These are phyloP conservation scores for Volvariella surrecta DNA, from an alignment of 1,284 basidiomycete species.

Conservation along the genomic window DNA sequence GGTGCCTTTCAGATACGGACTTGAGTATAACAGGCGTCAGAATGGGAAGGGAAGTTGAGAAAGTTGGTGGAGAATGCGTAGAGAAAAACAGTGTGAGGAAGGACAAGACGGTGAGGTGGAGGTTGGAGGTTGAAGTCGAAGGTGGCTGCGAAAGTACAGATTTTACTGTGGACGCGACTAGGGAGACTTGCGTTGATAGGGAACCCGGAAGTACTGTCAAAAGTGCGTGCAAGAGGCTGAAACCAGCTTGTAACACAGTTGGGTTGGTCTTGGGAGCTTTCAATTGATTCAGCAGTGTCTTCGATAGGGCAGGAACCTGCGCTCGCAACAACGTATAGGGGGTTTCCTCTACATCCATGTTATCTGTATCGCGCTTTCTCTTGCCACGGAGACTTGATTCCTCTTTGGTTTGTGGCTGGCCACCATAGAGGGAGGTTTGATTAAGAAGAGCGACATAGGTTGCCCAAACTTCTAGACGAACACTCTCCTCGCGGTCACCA, in stretches of 20 bases:
- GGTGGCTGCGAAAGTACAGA: slow-evolving; percentile 55
- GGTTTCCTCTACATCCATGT: slow-evolving; percentile 74
- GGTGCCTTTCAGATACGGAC: slow-evolving; percentile 65
- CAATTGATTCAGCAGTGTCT: slow-evolving; percentile 79
- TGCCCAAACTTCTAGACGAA: slow-evolving; percentile 88
- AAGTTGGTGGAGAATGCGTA: slow-evolving; percentile 67
- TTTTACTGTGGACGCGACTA: slow-evolving; percentile 55
- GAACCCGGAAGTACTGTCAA: slow-evolving; percentile 80
- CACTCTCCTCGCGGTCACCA: slow-evolving; percentile 92
- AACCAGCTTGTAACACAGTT: slow-evolving; percentile 79
- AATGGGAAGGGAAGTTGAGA: slow-evolving; percentile 48
- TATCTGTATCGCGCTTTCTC: slow-evolving; percentile 69
- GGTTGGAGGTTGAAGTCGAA: slow-evolving; percentile 59
- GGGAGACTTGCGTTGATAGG: slow-evolving; percentile 61
- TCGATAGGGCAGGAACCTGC: slow-evolving; percentile 74
- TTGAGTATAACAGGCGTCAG: slow-evolving; percentile 71
- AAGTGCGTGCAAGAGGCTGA: slow-evolving; percentile 70
- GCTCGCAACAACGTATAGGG: slow-evolving; percentile 61
- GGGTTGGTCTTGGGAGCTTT: slow-evolving; percentile 73
- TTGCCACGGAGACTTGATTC: slow-evolving; percentile 53
- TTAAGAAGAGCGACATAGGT: slow-evolving; percentile 78
- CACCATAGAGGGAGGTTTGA: slow-evolving; percentile 76
- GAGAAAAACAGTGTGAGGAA: slow-evolving; percentile 84
- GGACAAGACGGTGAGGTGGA: slow-evolving; percentile 75
- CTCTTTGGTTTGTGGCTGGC: slow-evolving; percentile 43